Evolutionary conservation across 495 filamentous ascomycete species (phyloP).

Genomic region (Aspergillus sclerotioniger): DNA sequence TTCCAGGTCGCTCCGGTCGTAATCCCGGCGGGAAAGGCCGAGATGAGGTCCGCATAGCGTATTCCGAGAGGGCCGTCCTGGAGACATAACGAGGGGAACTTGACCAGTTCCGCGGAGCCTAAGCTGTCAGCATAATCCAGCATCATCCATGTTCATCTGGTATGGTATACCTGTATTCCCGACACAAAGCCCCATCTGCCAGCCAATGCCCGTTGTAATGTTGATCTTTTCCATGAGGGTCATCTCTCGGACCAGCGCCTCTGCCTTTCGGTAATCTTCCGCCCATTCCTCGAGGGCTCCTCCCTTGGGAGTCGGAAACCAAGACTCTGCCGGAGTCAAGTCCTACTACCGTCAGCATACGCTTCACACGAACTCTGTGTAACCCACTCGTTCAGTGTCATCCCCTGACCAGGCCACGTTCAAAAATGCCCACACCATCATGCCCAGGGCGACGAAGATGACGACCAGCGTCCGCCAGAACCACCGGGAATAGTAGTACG

Average conservation of each 20-base stretch:
- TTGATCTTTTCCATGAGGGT: constrained; percentile 90
- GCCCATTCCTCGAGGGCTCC: constrained; percentile 74
- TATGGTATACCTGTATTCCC: constrained; percentile 70
- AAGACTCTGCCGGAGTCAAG: constrained; percentile 58
- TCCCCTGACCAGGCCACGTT: constrained; percentile 11
- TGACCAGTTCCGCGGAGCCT: constrained; percentile 63
- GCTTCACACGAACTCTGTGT: constrained; percentile 10
- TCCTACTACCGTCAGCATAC: constrained; percentile 4
- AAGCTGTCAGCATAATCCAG: background rate
- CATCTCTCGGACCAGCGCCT: constrained; percentile 76
- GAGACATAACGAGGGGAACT: constrained; percentile 82
- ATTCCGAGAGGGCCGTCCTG: constrained; percentile 89
- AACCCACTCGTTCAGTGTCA: constrained; percentile 8
- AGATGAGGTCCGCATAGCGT: constrained; percentile 71
- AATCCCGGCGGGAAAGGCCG: constrained; percentile 80
- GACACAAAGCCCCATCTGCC: constrained; percentile 86
- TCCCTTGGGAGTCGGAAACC: constrained; percentile 81
- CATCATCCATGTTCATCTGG: background rate
- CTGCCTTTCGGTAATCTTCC: constrained; percentile 78
- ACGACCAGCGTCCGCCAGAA: constrained; percentile 28
- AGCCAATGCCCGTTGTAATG: constrained; percentile 88
- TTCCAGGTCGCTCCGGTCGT: constrained; percentile 91
- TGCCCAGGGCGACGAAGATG: constrained; percentile 15
- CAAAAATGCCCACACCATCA: constrained; percentile 25
- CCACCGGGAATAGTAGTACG: constrained; percentile 18